These are phyloP conservation scores for Phallus indusiatus DNA, from an alignment of 768 basidiomycete species.

Conservation along the genomic window DNA sequence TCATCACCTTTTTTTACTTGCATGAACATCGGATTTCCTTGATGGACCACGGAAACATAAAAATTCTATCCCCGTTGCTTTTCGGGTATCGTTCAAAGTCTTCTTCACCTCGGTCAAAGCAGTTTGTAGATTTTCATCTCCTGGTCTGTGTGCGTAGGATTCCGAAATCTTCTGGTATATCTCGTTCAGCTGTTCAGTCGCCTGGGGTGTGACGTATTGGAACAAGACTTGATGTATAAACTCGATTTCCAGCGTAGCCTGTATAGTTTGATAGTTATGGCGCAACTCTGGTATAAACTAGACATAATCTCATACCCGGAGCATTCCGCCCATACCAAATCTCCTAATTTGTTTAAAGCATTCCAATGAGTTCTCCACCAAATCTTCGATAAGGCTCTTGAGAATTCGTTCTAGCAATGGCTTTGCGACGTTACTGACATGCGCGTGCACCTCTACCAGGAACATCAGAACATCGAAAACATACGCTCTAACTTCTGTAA, in stretches of 20 bases:
- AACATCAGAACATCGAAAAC: conserved; percentile 84
- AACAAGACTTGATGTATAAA: conserved; percentile 96
- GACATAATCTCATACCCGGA: conserved; percentile 52
- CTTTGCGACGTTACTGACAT: conserved; percentile 74
- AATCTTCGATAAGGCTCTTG: conserved; percentile 68
- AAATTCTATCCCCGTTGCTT: conserved; percentile 90
- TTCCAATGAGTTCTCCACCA: conserved; percentile 73
- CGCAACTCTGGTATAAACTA: not conserved
- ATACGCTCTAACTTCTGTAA: conserved; percentile 83
- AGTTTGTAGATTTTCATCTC: conserved; percentile 77
- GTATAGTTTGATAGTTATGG: not conserved
- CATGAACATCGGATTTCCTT: conserved; percentile 12
- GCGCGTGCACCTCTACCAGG: conserved; percentile 87
- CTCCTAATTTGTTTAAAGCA: conserved; percentile 84
- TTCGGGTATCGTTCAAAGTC: conserved; percentile 76
- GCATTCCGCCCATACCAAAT: conserved; percentile 98
- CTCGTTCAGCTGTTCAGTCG: conserved; percentile 79
- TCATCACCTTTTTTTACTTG: conserved; percentile 9
- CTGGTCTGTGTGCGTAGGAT: conserved; percentile 77
- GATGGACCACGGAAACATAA: conserved; percentile 64
- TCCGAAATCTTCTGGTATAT: conserved; percentile 93
- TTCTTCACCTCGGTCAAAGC: conserved; percentile 89
- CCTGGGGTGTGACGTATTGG: conserved; percentile 73
- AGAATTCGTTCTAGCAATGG: conserved; percentile 76
- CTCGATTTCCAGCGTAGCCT: conserved; percentile 98